Evolutionary conservation across 1,284 basidiomycete genomes (phyloP).

Genomic region (Boletus smithii): DNA sequence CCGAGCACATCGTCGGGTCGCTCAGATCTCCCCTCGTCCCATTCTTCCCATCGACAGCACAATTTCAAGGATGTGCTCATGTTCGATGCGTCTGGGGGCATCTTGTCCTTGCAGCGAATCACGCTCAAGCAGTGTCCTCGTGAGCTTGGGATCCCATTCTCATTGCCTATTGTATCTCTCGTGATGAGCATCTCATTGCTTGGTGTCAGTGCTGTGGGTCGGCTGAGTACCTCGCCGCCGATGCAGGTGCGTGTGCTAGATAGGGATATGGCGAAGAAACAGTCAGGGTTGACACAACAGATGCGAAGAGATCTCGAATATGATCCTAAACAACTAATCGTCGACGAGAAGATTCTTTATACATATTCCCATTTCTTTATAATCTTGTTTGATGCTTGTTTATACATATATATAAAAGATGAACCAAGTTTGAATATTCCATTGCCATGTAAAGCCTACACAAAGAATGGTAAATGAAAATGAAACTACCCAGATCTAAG

Average conservation of each 20-base stretch:
- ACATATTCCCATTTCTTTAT: too few species aligned
- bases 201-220: conserved; percentile 37
- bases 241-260: background rate
- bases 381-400: too few species aligned
- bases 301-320: too few species aligned
- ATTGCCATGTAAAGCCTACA: too few species aligned
- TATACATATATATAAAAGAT: too few species aligned
- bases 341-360: too few species aligned
- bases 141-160: conserved; percentile 31
- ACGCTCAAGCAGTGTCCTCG: conserved; percentile 29
- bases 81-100: conserved; percentile 59
- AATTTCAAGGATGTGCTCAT: conserved; percentile 63
- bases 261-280: conserved; percentile 13
- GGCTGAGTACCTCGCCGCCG: conserved; percentile 27
- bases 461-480: too few species aligned
- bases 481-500: too few species aligned
- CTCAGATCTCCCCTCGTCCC: conserved; percentile 38
- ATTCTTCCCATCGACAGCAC: conserved; percentile 34
- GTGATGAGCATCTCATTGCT: conserved; percentile 46
- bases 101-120: conserved; percentile 55
- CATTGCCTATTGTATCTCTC: conserved; percentile 36
- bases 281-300: conserved; percentile 37
- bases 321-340: too few species aligned
- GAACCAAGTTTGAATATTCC: too few species aligned
- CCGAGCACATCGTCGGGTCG: conserved; percentile 33